Evolutionary conservation across 495 filamentous ascomycete species (phyloP).

Genomic region (Rhizodiscina lignyota): DNA sequence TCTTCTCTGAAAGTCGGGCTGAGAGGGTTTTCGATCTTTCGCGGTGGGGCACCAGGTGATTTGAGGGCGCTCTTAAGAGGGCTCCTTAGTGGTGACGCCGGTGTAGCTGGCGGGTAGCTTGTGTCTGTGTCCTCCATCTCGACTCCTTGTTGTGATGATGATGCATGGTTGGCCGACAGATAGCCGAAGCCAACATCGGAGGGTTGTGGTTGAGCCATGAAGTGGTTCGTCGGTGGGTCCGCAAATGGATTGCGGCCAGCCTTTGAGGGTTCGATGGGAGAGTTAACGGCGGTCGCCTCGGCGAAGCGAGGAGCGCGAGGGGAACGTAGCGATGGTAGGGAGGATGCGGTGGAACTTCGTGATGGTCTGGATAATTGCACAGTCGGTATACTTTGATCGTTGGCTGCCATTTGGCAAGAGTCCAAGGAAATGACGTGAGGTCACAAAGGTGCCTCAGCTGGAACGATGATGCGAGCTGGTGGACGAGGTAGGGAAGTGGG

Average conservation of each 20-base stretch:
- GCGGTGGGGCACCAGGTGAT: constrained; percentile 60
- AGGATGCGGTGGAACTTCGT: constrained; percentile 13
- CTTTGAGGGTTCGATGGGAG: constrained; percentile 48
- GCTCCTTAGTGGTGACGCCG: too few species aligned
- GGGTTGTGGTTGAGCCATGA: constrained; percentile 46
- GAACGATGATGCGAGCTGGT: neutral
- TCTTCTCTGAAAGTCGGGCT: constrained; percentile 86
- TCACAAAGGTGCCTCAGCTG: constrained; percentile 4
- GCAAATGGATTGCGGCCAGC: constrained; percentile 46
- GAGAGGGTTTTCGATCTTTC: constrained; percentile 46
- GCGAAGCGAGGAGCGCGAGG: constrained; percentile 76
- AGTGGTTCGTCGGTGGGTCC: constrained; percentile 40
- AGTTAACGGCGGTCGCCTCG: constrained; percentile 77
- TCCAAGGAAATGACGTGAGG: constrained; percentile 7
- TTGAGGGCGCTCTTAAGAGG: constrained; percentile 70
- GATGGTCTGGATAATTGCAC: constrained; percentile 14
- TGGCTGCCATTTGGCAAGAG: constrained; percentile 17
- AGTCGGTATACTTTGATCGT: constrained; percentile 15
- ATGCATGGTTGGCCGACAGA: constrained; percentile 38
- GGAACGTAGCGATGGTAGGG: constrained; percentile 44
- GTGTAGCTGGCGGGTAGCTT: constrained; percentile 37
- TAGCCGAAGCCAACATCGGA: constrained; percentile 90
- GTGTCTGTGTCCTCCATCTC: constrained; percentile 25
- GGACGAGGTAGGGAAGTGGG: neutral
- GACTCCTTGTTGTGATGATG: constrained; percentile 25